Evolutionary conservation across 345 rosid genomes (phyloP).

Genomic region (Leavenworthia alabamica): DNA sequence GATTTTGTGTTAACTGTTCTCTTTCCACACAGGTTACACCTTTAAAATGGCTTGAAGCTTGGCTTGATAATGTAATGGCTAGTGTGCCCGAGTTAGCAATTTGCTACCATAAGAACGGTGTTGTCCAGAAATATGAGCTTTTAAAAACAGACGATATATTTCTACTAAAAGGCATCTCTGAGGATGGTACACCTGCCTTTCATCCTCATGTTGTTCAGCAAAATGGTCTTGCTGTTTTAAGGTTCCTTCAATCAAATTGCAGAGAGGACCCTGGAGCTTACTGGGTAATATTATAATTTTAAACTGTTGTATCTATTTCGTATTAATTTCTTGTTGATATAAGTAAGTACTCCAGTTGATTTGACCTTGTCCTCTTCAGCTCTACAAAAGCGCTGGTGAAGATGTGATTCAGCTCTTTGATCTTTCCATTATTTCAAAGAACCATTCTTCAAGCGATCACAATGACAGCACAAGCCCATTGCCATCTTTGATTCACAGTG

Average conservation of each 20-base stretch:
- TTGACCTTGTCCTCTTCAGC: conserved; percentile 40
- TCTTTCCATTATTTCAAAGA: conserved; percentile 75
- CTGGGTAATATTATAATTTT: conserved; percentile 50
- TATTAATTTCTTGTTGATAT: neutral
- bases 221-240: conserved; percentile 84
- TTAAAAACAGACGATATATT: conserved; percentile 91
- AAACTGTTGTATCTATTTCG: neutral
- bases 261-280: conserved; percentile 95
- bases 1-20: neutral
- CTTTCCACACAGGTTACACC: conserved; percentile 59
- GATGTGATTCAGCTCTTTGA: conserved; percentile 92
- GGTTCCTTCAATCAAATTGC: conserved; percentile 94
- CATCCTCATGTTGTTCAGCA: conserved; percentile 94
- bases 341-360: neutral
- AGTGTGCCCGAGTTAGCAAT: conserved; percentile 98
- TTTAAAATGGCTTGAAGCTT: conserved; percentile 92
- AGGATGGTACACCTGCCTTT: conserved; percentile 94
- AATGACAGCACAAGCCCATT: conserved; percentile 48
- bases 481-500: conserved; percentile 54
- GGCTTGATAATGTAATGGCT: conserved; percentile 99
- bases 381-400: conserved; percentile 88
- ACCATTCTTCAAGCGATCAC: conserved; percentile 43
- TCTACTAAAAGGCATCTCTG: conserved; percentile 75
- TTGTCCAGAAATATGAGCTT: conserved; percentile 92
- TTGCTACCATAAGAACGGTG: conserved; percentile 88